Conservation (phyloP, 139 green algal species). For the Gonium pectorale region DNA sequence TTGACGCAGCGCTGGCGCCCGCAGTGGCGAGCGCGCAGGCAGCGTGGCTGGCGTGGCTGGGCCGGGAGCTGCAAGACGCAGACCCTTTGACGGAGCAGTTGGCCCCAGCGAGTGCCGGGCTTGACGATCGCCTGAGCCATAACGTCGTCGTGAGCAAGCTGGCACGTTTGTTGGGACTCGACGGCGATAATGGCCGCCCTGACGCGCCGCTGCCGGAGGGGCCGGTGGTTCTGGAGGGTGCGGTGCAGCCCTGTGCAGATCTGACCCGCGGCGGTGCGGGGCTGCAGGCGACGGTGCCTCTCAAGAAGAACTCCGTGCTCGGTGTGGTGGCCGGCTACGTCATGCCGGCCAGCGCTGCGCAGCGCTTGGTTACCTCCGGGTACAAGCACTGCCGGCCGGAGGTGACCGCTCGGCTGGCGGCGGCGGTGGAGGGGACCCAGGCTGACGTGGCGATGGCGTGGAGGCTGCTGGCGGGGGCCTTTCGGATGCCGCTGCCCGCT, state of each 20-base stretch:
- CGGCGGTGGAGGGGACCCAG: background rate
- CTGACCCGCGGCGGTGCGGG: background rate
- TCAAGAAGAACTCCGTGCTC: background rate
- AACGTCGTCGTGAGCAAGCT: too few species aligned
- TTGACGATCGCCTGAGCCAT: too few species aligned
- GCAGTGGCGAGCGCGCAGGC: background rate
- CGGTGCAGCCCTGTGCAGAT: too few species aligned
- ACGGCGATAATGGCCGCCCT: too few species aligned
- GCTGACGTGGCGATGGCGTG: background rate
- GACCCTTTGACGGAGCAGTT: too few species aligned
- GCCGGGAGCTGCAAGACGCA: background rate
- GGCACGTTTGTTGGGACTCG: too few species aligned
- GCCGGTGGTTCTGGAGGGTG: too few species aligned
- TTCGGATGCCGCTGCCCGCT: background rate
- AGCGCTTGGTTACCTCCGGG: background rate
- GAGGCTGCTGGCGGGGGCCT: background rate
- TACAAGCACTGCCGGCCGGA: background rate
- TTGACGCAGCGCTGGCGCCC: conserved; percentile 3
- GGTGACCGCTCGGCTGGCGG: background rate
- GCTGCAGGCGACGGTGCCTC: background rate
- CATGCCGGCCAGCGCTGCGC: background rate
- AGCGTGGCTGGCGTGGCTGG: background rate
- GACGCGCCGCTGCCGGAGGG: too few species aligned
- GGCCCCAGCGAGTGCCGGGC: too few species aligned
- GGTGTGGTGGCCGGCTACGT: background rate